A percentile compares a stretch with the other conserved stretches of the same genome.
Conservation (phyloP, 306 rosid species). For the Corylus avellana region DNA sequence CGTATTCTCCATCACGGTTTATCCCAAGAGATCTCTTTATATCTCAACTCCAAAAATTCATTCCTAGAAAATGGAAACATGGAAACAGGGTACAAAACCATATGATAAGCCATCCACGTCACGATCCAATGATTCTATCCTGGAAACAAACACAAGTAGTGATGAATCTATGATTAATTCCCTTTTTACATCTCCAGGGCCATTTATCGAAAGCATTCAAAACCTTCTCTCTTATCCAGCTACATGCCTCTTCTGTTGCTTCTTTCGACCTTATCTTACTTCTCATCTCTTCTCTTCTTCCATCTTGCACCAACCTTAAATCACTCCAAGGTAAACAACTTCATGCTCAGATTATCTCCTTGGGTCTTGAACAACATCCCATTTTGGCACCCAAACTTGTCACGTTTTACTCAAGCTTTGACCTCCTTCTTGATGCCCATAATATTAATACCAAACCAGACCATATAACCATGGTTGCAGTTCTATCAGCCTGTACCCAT, state of each 20-base stretch:
- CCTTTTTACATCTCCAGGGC: slow-evolving; percentile 55
- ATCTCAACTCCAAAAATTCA: slow-evolving; percentile 44
- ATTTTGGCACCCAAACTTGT: slow-evolving; percentile 68
- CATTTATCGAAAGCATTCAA: slow-evolving; percentile 64
- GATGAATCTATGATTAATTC: slow-evolving; percentile 57
- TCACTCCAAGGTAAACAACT: slow-evolving; percentile 67
- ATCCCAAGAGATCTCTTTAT: slow-evolving; percentile 30
- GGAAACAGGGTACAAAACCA: slow-evolving; percentile 44
- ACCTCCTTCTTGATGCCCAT: slow-evolving; percentile 55
- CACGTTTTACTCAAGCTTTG: slow-evolving; percentile 52
- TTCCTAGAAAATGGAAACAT: slow-evolving; percentile 63
- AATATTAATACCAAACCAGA: slow-evolving; percentile 65
- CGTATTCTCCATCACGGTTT: slow-evolving; percentile 26
- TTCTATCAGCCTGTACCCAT: slow-evolving; percentile 87
- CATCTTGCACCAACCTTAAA: slow-evolving; percentile 48
- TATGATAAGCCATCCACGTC: slow-evolving; percentile 26
- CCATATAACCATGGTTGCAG: slow-evolving; percentile 76
- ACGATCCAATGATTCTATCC: slow-evolving; percentile 7
- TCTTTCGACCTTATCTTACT: slow-evolving; percentile 43
- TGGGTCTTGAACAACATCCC: slow-evolving; percentile 59
- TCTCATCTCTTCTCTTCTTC: slow-evolving; percentile 56
- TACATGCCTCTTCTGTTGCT: slow-evolving; percentile 34
- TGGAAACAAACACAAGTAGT: background rate
- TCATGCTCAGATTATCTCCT: slow-evolving; percentile 54
- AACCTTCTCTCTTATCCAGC: slow-evolving; percentile 47